Percentiles rank a stretch among this genome's conserved stretches.
Conservation (phyloP, 140 eudicot genomes). For the Bidens hawaiensis region DNA sequence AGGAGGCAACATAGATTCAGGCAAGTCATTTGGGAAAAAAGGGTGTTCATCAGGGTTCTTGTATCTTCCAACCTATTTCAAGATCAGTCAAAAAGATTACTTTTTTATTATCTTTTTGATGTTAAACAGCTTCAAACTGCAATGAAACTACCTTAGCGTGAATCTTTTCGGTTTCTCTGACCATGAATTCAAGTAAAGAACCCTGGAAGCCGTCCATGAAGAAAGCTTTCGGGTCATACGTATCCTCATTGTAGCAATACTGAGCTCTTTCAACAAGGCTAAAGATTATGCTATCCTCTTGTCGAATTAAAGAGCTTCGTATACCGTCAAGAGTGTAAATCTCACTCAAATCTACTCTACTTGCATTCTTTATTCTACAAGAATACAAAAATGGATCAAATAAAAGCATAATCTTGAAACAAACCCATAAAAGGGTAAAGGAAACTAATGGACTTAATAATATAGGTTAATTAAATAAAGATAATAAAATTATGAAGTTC, state of each 20-base stretch:
- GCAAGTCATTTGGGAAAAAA: constrained; percentile 69
- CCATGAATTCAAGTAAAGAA: constrained; percentile 78
- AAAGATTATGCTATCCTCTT: constrained; percentile 90
- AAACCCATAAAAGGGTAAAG: too few relatives aligned
- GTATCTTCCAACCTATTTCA: constrained; percentile 74
- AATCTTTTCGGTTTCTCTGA: constrained; percentile 79
- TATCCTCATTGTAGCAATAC: constrained; percentile 68
- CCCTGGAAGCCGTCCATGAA: constrained; percentile 68
- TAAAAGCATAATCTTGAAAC: too few relatives aligned
- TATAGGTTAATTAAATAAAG: too few relatives aligned
- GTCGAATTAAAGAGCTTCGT: constrained; percentile 72
- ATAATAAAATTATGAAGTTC: too few relatives aligned
- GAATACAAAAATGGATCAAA: neutral
- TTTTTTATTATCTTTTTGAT: neutral
- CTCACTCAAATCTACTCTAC: constrained; percentile 70
- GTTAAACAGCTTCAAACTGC: constrained; percentile 5
- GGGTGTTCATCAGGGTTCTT: constrained; percentile 91
- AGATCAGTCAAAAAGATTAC: constrained; percentile 11
- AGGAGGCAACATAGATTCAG: constrained; percentile 79
- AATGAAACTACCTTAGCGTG: constrained; percentile 59
- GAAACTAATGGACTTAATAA: neutral
- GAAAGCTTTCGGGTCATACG: constrained; percentile 77
- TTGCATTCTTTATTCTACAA: constrained; percentile 31
- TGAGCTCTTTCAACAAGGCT: constrained; percentile 91
- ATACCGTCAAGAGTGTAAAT: constrained; percentile 80